Evolutionary conservation across 2,329 filamentous ascomycete genomes (phyloP), one percentile per base, ranked within the genome.

Genomic region (Hymenoscyphus salicellus): DNA sequence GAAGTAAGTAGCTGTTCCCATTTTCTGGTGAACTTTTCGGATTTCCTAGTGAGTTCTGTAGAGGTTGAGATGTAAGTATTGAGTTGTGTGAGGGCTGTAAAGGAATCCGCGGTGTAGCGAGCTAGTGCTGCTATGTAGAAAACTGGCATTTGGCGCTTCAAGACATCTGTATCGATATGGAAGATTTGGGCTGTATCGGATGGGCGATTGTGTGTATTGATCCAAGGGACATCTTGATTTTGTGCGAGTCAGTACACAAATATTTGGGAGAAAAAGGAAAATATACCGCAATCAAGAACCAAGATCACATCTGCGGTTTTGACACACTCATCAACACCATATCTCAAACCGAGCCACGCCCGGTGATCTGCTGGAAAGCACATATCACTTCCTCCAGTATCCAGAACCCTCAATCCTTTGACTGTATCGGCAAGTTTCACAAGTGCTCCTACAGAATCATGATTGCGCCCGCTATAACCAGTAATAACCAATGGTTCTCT

Each of bases 221-320:
- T 93, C 92, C 93, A 97, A 0, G 93, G 93, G 0, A 97, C 92
- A 73, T 97, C 93, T 74, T 20, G n/a, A 23, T 16, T n/a, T 32
- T 28, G 43, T 11, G 36, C 66, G 17, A 68, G 58, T 52, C 23
- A 38, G 36, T 38, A 23, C 0, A 46, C 36, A 14, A 5, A 30
- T 20, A 32, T 43, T 7, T 14, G 5, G 38, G 5, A 10, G 26
- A 28, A 52, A 20, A 10, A 26, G 23, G 36, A 7, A 49, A 8
- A 68, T 66, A 41, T 69, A 73, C 72, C 75, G 68, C 92, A 96
- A 76, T 97, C 90, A 28, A 96, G 74, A 2, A 97, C 89, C 0
- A 97, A 70, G 65, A 97, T 96, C 11, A 92, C 85, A 75, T 97
- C 94, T 0, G 93, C 92, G 0, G 86, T 86, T 56, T 82, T 84